These are phyloP conservation scores for Ballota nigra DNA, from an alignment of 257 asterid species.

Conservation along the genomic window DNA sequence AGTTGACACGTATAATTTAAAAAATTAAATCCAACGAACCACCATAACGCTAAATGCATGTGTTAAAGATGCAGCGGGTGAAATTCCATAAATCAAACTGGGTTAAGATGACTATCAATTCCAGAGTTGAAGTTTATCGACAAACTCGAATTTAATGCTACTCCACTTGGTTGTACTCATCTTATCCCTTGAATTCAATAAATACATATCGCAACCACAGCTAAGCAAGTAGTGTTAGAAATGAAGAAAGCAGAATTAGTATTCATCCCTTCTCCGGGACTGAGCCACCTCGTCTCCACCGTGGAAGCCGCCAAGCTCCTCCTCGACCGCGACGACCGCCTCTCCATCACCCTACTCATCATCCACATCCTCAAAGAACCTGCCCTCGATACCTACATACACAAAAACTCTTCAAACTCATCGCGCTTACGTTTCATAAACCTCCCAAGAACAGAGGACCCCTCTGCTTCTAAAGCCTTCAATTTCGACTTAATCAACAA, in stretches of 20 bases:
- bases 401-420: constrained; percentile 15
- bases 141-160: too few relatives aligned
- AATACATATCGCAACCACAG: too few relatives aligned
- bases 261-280: constrained; percentile 60
- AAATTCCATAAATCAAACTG: too few relatives aligned
- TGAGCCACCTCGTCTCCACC: constrained; percentile 56
- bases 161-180: too few relatives aligned
- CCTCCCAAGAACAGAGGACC: constrained; percentile 27
- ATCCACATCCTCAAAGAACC: constrained; percentile 22
- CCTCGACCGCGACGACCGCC: constrained; percentile 33
- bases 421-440: constrained; percentile 28
- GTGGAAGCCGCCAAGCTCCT: constrained; percentile 58
- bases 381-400: constrained; percentile 8
- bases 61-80: too few relatives aligned
- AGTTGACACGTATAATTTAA: too few relatives aligned
- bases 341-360: constrained; percentile 45
- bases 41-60: too few relatives aligned
- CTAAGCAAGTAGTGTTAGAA: neutral
- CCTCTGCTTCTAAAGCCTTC: neutral
- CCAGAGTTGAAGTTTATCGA: too few relatives aligned
- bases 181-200: neutral
- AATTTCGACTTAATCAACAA: constrained; percentile 22
- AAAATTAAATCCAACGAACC: too few relatives aligned
- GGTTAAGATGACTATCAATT: too few relatives aligned
- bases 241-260: constrained; percentile 37